These are phyloP conservation scores for Pseudocercospora crystallina DNA, from an alignment of 2,329 filamentous ascomycete species.

Conservation along the genomic window DNA sequence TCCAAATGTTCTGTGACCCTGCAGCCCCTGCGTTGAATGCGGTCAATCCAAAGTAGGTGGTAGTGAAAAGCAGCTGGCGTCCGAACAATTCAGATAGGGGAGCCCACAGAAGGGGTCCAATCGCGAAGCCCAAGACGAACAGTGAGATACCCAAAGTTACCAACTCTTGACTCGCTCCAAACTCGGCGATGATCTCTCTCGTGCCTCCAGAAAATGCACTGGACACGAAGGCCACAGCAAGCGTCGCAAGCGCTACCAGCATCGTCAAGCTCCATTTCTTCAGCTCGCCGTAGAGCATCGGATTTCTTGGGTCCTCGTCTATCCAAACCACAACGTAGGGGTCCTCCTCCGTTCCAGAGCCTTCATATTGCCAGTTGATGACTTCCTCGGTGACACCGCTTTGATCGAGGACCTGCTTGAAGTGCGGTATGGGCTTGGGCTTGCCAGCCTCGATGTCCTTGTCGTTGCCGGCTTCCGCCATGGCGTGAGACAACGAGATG, in stretches of 20 bases:
- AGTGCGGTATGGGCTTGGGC: conserved; percentile 28
- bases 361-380: conserved; percentile 34
- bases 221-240: conserved; percentile 68
- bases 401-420: conserved; percentile 35
- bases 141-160: conserved; percentile 63
- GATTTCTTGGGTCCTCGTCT: conserved; percentile 65
- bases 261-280: conserved; percentile 66
- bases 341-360: conserved; percentile 61
- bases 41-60: conserved; percentile 39
- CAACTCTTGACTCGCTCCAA: conserved; percentile 53
- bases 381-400: conserved; percentile 37
- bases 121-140: conserved; percentile 62
- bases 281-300: conserved; percentile 56
- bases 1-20: conserved; percentile 45
- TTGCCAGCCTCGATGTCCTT: conserved; percentile 39
- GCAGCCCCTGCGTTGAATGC: conserved; percentile 45
- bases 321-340: conserved; percentile 69
- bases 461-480: background rate
- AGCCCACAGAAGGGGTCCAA: conserved; percentile 59
- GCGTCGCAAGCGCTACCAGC: conserved; percentile 64
- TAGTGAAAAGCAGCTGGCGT: conserved; percentile 39
- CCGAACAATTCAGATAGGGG: conserved; percentile 61
- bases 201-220: conserved; percentile 65
- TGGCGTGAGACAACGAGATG: too few relatives aligned
- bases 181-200: conserved; percentile 54